These are phyloP conservation scores for Zygoascus meyerae DNA, from an alignment of 1,139 yeast species.

Conservation along the genomic window DNA sequence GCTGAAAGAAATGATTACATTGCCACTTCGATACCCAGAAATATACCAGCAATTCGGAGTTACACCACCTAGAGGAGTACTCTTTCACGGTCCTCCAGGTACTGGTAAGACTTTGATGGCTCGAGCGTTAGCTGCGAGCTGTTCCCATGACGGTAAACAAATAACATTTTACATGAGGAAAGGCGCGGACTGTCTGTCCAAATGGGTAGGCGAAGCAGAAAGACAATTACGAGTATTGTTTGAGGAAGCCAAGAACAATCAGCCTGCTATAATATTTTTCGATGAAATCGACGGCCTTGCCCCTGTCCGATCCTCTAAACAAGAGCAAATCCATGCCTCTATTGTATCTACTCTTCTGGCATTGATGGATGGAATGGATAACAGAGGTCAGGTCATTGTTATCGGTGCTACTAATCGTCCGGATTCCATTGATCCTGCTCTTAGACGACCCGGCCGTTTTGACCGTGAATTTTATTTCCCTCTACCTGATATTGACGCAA, in stretches of 20 bases:
- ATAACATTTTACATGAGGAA: slow-evolving; percentile 97
- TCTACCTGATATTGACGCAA: slow-evolving; percentile 74
- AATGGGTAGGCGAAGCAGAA: slow-evolving; percentile 99
- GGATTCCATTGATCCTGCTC: slow-evolving; percentile 94
- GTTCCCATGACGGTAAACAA: slow-evolving; percentile 72
- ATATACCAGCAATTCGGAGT: slow-evolving; percentile 83
- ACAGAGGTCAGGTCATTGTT: slow-evolving; percentile 91
- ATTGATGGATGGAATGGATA: slow-evolving; percentile 98
- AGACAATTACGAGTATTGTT: slow-evolving; percentile 83
- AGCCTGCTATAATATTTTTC: slow-evolving; percentile 91
- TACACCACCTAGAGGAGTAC: slow-evolving; percentile 96
- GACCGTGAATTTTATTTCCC: slow-evolving; percentile 97
- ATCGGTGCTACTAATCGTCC: slow-evolving; percentile 98
- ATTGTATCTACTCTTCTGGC: slow-evolving; percentile 86
- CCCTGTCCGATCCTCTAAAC: slow-evolving; percentile 62
- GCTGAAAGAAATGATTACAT: slow-evolving; percentile 92
- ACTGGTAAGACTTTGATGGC: slow-evolving; percentile 99
- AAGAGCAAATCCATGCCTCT: slow-evolving; percentile 86
- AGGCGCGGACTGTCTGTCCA: slow-evolving; percentile 95
- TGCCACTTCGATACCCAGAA: slow-evolving; percentile 91
- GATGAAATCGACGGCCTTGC: slow-evolving; percentile 99
- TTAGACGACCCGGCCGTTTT: slow-evolving; percentile 95
- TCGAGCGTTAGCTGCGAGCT: slow-evolving; percentile 91
- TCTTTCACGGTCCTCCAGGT: slow-evolving; percentile 99
- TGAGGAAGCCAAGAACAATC: slow-evolving; percentile 95